Base-by-base conservation (phyloP, 345 rosid genomes). In the Raphanus raphanistrum region DNA sequence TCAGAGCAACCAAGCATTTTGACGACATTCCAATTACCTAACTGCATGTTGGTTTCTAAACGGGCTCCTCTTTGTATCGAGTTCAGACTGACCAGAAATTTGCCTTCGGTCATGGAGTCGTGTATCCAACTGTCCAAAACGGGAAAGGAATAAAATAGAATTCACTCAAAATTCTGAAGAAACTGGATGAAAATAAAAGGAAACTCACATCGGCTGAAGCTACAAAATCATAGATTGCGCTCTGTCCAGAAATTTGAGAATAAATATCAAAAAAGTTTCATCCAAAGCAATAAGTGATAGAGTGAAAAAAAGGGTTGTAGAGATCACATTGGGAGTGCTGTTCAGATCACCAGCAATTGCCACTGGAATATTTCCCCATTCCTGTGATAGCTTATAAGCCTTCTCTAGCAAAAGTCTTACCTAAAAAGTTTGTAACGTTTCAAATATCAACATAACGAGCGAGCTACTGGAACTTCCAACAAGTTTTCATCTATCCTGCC, bases 191-290 rank as follows among this genome's bases (percentile, higher is more conserved):
- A 16, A 73, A 63, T 6, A 71, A 28, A 16, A 16, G 69, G 76
- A 84, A 76, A 84, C 88, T 86, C 80, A 90, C 98, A 92, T 89
- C 84, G 52, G 96, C 90, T 64, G 93, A 86, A 65, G 89, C 86
- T 64, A 92, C 76, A 85, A 90, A 94, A 61, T 88, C 91, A 83
- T 94, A 90, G 17, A 90, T 71, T 26, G 97, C 97, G 85, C 98
- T 94, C 98, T 94, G 90, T 48, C 57, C 60, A 85, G 64, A 57
- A 76, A 29, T 75, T 66, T 59, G 8, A 76, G 79, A 84, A 16
- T 71, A 73, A 73, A 55, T 63, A 29, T 55, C 61, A 79, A 65
- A 60, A 10, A 65, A n/a, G 12, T 45, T 41, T 38, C 58, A 74
- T 60, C 54, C 65, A 63, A 41, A n/a, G 15, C 32, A 68, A 41